Conservation (phyloP, 2,329 filamentous ascomycete species). For the Ceratocystis albifundus region DNA sequence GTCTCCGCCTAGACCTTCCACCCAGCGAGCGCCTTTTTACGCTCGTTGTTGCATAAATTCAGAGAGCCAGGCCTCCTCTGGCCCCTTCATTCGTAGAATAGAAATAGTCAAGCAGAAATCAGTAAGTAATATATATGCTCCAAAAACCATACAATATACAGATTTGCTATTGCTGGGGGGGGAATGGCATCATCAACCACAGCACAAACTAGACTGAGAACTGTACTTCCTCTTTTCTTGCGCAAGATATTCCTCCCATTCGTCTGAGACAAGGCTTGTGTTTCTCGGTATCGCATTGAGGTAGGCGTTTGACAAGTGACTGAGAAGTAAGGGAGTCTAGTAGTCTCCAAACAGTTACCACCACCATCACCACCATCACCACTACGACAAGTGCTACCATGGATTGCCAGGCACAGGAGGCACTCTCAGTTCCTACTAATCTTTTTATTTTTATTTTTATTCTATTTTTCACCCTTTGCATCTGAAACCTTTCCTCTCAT, state of each 20-base stretch:
- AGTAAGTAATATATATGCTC: too few species aligned
- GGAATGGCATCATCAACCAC: neutral
- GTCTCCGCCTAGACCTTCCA: neutral
- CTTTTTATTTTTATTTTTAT: too few species aligned
- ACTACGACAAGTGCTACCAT: neutral
- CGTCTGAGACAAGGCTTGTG: neutral
- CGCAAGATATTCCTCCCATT: neutral
- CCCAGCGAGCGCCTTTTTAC: neutral
- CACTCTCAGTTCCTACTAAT: neutral
- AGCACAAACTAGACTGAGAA: neutral
- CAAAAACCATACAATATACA: neutral
- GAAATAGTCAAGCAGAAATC: neutral
- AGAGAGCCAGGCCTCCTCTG: neutral
- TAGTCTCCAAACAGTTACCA: too few species aligned
- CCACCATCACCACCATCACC: neutral
- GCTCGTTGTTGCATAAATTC: too few species aligned
- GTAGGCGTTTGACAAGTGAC: neutral
- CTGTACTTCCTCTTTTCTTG: neutral
- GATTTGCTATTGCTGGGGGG: neutral
- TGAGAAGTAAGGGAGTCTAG: too few species aligned
- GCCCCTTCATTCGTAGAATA: neutral
- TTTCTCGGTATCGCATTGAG: neutral
- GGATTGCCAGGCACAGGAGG: neutral
- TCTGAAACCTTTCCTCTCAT: neutral
- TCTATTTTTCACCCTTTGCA: too few species aligned